These are phyloP conservation scores for Plantago major DNA, from an alignment of 257 asterid species.

Conservation along the genomic window DNA sequence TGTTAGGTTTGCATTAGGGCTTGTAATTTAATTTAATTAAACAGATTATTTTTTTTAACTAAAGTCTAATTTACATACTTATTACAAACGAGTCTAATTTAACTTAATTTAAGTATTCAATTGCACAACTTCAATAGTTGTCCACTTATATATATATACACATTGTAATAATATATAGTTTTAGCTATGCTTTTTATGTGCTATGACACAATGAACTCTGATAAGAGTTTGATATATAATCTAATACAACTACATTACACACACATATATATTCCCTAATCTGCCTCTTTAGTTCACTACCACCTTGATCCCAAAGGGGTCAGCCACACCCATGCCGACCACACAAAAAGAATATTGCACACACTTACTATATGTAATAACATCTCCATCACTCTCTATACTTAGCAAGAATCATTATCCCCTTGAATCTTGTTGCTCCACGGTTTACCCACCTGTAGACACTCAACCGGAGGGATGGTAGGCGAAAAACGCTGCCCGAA, in stretches of 20 bases:
- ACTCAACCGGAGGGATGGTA: slow-evolving; percentile 65
- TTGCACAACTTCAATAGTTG: too few species aligned
- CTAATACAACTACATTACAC: neutral
- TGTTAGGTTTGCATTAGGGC: too few species aligned
- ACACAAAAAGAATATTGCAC: slow-evolving; percentile 51
- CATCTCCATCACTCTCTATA: slow-evolving; percentile 1
- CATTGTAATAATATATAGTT: too few species aligned
- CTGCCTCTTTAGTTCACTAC: slow-evolving; percentile 23
- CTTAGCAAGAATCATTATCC: slow-evolving; percentile 63
- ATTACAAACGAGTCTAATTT: too few species aligned
- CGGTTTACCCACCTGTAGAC: slow-evolving; percentile 69
- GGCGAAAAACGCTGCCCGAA: slow-evolving; percentile 79
- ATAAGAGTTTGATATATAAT: neutral
- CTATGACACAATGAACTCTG: neutral
- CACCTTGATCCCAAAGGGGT: slow-evolving; percentile 46
- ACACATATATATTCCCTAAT: slow-evolving; percentile 29
- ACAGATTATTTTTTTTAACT: too few species aligned
- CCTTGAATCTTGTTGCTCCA: slow-evolving; percentile 52
- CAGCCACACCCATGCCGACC: slow-evolving; percentile 59
- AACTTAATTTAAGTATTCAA: too few species aligned
- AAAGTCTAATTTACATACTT: too few species aligned
- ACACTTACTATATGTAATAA: slow-evolving; percentile 17
- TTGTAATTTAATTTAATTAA: too few species aligned
- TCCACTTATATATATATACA: too few species aligned
- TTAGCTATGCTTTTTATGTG: too few species aligned